phyloP scores from a whole-genome alignment of 805 yeast genomes.

The Candida krabiensis region DNA sequence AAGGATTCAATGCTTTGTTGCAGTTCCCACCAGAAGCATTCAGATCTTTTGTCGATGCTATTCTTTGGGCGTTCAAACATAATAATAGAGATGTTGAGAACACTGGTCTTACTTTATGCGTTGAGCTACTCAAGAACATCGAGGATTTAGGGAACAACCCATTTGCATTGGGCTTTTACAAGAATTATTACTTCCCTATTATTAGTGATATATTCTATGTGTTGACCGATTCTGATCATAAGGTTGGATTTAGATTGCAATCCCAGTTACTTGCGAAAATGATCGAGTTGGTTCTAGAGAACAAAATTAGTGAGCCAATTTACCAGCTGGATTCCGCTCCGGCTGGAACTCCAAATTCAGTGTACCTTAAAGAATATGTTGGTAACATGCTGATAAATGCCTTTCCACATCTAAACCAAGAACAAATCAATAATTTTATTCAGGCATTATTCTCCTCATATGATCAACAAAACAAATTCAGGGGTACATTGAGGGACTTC shows the following conservation, averaged over 20 bases:
- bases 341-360: constrained; percentile 78
- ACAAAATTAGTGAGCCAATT: constrained; percentile 73
- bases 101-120: constrained; percentile 79
- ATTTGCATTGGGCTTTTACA: constrained; percentile 83
- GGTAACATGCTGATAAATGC: constrained; percentile 81
- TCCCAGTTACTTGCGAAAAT: constrained; percentile 80
- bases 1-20: constrained; percentile 81
- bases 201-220: constrained; percentile 91
- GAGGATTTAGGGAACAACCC: constrained; percentile 69
- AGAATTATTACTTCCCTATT: constrained; percentile 84
- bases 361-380: constrained; percentile 75
- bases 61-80: constrained; percentile 97
- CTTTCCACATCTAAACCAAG: constrained; percentile 86
- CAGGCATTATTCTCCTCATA: constrained; percentile 73
- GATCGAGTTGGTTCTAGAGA: constrained; percentile 77
- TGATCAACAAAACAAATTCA: constrained; percentile 72
- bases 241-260: constrained; percentile 91
- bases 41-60: constrained; percentile 87
- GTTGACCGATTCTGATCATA: constrained; percentile 95
- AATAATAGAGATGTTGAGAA: constrained; percentile 96
- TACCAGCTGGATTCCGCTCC: constrained; percentile 82
- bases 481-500: constrained; percentile 88
- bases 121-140: constrained; percentile 82
- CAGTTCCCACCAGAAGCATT: constrained; percentile 91
- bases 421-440: constrained; percentile 80